Base-by-base conservation (phyloP, 331 rosid species). In the Erythrophleum ivorense region DNA sequence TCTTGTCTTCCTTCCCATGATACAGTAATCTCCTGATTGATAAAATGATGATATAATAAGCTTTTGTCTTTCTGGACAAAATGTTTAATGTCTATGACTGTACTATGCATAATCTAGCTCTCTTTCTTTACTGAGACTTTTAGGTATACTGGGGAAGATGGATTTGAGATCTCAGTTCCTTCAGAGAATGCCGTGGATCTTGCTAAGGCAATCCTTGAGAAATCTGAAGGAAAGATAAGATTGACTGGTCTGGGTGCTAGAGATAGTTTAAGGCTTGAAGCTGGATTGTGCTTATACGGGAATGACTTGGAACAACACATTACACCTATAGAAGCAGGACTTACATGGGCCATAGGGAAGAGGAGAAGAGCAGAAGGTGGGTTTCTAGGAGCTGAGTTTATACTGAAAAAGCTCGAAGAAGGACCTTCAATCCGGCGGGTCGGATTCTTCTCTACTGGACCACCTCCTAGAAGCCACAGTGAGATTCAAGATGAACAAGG, bases 91-190 rank as follows among this genome's bases (percentile, higher is more conserved):
- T 46, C 43, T 41, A 15, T 52, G 40, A n/a, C n/a, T 7, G 7
- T 40, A 45, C 52, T 16, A 8, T 16, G 50, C 74, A 9, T 69
- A 43, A 69, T 69, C 54, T 10, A 11, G n/a, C 74, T 43, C 53
- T 40, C 14, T 65, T 3, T 33, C 43, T 34, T 63, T 15, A 54
- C 74, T 24, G 88, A 76, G 76, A 67, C 36, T 84, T 80, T 87
- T 88, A 94, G 99, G 86, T 94, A 96, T 87, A 96, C 97, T 6
- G 99, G 99, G 21, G 98, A 96, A 86, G 99, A 96, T 87, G 99
- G 99, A 79, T 96, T 96, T 85, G 99, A 96, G 87, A 96, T 96
- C 54, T 96, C 99, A 69, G 95, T 96, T 62, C 97, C 98, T 53
- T 92, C 97, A 2, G 99, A 95, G 85, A 31, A 86, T 82, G 97